These are phyloP conservation scores for Ceriops decandra DNA, from an alignment of 345 rosid species.

Conservation along the genomic window DNA sequence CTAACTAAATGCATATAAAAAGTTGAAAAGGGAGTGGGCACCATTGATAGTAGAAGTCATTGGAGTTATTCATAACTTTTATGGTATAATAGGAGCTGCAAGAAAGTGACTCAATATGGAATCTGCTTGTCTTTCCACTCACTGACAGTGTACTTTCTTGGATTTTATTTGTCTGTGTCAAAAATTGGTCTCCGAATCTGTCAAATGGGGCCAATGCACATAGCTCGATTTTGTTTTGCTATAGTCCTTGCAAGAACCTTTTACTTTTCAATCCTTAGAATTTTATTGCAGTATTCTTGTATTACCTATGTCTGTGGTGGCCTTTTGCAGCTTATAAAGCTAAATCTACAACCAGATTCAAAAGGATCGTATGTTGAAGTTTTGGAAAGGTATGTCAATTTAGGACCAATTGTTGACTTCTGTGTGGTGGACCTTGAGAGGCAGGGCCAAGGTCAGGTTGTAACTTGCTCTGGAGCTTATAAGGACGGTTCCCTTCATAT, in stretches of 20 bases:
- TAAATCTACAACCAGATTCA: slow-evolving; percentile 79
- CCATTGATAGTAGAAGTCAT: background rate
- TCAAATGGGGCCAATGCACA: background rate
- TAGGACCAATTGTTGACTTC: slow-evolving; percentile 94
- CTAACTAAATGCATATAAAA: background rate
- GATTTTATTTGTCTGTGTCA: background rate
- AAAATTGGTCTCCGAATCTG: background rate
- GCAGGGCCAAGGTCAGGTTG: slow-evolving; percentile 99
- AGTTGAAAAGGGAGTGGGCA: background rate
- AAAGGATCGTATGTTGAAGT: slow-evolving; percentile 90
- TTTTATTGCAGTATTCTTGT: background rate
- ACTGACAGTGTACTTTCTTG: background rate
- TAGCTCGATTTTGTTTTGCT: background rate
- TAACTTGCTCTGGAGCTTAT: slow-evolving; percentile 93
- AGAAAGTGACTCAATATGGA: background rate
- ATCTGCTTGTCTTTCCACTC: background rate
- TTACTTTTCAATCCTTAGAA: slow-evolving; percentile 3
- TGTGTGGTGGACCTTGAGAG: slow-evolving; percentile 96
- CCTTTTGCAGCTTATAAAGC: slow-evolving; percentile 67
- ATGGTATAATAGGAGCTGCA: background rate
- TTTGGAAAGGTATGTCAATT: slow-evolving; percentile 76
- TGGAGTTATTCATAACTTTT: background rate
- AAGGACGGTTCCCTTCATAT: slow-evolving; percentile 97
- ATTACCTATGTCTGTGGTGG: slow-evolving; percentile 11
- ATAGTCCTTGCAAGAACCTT: background rate